phyloP scores from a whole-genome alignment of 2,329 filamentous ascomycete genomes.

The Paecilomyces sp. region DNA sequence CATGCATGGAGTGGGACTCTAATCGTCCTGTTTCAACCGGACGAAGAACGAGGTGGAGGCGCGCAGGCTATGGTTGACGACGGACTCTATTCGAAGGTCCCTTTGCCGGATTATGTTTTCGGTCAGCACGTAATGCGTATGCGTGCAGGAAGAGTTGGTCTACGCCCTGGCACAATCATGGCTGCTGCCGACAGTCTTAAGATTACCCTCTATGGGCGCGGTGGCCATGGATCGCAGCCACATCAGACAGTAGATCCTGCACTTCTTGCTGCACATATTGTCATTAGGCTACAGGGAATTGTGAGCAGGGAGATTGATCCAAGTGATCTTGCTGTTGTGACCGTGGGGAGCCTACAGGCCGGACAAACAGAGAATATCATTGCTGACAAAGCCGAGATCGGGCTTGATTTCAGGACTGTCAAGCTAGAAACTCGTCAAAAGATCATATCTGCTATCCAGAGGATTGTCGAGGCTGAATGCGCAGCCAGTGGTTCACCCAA shows the following conservation, averaged over 20 bases:
- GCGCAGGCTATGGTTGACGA: conserved; percentile 58
- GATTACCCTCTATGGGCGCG: conserved; percentile 51
- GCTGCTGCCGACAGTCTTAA: conserved; percentile 39
- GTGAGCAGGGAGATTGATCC: conserved; percentile 49
- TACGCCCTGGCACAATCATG: conserved; percentile 33
- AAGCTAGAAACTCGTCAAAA: conserved; percentile 39
- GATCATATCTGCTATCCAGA: conserved; percentile 41
- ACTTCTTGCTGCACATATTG: conserved; percentile 49
- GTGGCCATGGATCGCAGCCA: conserved; percentile 52
- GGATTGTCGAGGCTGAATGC: conserved; percentile 53
- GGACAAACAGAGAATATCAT: conserved; percentile 57
- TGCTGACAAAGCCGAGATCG: conserved; percentile 46
- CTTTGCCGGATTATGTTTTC: conserved; percentile 49
- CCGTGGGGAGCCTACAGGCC: conserved; percentile 52
- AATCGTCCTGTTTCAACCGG: conserved; percentile 59
- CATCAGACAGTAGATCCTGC: conserved; percentile 53
- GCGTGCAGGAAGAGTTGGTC: conserved; percentile 34
- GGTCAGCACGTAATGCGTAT: conserved; percentile 51
- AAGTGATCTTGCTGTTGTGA: conserved; percentile 50
- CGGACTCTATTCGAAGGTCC: conserved; percentile 47
- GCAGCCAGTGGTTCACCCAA: conserved; percentile 43
- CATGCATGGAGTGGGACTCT: conserved; percentile 55
- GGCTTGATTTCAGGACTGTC: conserved; percentile 48
- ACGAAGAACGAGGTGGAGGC: conserved; percentile 57
- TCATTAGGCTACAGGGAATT: conserved; percentile 54